A percentile compares a stretch with the other conserved stretches of the same genome.
These are phyloP conservation scores for Parietaria judaica DNA, from an alignment of 306 rosid species.

Conservation along the genomic window DNA sequence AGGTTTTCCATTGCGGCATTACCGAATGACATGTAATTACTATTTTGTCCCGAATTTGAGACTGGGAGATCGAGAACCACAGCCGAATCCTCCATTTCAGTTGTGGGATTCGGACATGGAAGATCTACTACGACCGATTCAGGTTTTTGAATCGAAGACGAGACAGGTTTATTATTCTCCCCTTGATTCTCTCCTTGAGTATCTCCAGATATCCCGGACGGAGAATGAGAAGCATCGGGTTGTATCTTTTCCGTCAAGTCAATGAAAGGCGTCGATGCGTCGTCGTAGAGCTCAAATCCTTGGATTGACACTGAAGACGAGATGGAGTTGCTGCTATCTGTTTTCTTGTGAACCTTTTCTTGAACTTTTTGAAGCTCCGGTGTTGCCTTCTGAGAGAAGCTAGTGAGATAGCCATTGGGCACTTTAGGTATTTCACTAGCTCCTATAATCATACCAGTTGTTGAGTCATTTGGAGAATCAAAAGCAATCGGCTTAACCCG, in stretches of 20 bases:
- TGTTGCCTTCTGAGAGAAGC: slow-evolving; percentile 30
- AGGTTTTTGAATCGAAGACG: slow-evolving; percentile 23
- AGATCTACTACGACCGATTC: slow-evolving; percentile 25
- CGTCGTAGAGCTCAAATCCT: slow-evolving; percentile 70
- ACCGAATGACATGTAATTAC: slow-evolving; percentile 25
- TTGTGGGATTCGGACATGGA: slow-evolving; percentile 28
- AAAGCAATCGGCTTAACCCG: slow-evolving; percentile 49
- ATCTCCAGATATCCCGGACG: slow-evolving; percentile 30
- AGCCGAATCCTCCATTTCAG: slow-evolving; percentile 21
- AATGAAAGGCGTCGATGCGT: slow-evolving; percentile 49
- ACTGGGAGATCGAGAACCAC: slow-evolving; percentile 26
- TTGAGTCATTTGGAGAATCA: slow-evolving; percentile 45
- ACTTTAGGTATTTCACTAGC: slow-evolving; percentile 38
- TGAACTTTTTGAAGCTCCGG: slow-evolving; percentile 38
- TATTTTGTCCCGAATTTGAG: slow-evolving; percentile 36
- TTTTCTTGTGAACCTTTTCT: slow-evolving; percentile 52
- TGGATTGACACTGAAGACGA: slow-evolving; percentile 81
- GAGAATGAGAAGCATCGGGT: slow-evolving; percentile 35
- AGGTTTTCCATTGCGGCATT: slow-evolving; percentile 26
- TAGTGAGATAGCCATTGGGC: slow-evolving; percentile 34
- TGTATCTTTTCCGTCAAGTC: slow-evolving; percentile 45
- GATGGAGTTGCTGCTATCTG: slow-evolving; percentile 63
- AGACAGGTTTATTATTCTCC: slow-evolving; percentile 25
- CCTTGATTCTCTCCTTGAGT: slow-evolving; percentile 21
- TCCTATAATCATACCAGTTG: slow-evolving; percentile 30